phyloP scores from a whole-genome alignment of 2,329 filamentous ascomycete genomes.

The Sporothrix globosa region DNA sequence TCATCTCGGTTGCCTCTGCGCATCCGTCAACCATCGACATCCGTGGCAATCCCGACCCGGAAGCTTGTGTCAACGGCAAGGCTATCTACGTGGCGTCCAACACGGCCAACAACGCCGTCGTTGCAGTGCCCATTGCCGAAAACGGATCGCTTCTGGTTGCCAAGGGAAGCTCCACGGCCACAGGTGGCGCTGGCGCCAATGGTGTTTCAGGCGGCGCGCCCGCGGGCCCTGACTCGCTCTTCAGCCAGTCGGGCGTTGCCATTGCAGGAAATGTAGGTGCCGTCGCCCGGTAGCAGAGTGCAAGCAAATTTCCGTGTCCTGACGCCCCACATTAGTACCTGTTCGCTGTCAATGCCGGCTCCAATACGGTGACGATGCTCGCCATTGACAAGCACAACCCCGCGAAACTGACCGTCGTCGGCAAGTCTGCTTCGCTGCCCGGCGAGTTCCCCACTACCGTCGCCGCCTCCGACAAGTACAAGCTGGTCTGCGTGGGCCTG shows the following conservation, averaged over 20 bases:
- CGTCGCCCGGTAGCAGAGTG: too few species aligned
- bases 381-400: conserved; percentile 48
- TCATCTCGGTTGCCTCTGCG: not conserved
- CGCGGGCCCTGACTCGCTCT: conserved; percentile 27
- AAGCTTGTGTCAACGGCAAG: not conserved
- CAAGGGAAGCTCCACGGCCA: conserved; percentile 22
- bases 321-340: conserved; percentile 46
- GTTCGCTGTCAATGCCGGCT: conserved; percentile 59
- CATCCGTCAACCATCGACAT: not conserved
- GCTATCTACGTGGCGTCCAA: conserved; percentile 31
- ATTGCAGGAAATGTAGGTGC: conserved; percentile 33
- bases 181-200: conserved; percentile 21
- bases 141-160: conserved; percentile 17
- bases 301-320: too few species aligned
- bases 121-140: conserved; percentile 28
- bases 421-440: conserved; percentile 48
- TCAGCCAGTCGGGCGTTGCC: conserved; percentile 35
- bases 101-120: conserved; percentile 24
- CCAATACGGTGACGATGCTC: conserved; percentile 57
- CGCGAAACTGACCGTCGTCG: conserved; percentile 50
- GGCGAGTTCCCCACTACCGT: conserved; percentile 60
- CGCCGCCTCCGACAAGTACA: conserved; percentile 50
- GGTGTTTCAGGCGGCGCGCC: not conserved
- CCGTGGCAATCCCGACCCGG: not conserved
- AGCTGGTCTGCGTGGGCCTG: conserved; percentile 52